Evolutionary conservation across 192 early-diverging fungal species (phyloP).

Genomic region (Diversispora epigaea): DNA sequence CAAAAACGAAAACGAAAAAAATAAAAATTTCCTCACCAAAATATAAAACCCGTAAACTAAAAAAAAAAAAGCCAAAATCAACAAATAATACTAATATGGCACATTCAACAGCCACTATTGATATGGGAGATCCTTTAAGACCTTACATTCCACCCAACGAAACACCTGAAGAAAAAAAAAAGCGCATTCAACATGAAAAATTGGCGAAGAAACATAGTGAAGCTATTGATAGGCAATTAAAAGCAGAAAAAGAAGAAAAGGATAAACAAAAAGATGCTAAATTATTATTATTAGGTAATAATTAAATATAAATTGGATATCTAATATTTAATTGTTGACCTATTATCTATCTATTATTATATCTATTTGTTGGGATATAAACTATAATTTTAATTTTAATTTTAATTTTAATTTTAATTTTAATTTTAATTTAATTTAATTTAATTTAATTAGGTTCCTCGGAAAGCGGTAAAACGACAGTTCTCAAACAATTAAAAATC

Average conservation of each 20-base stretch:
- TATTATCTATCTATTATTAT: too few relatives aligned
- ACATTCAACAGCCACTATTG: neutral
- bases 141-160: constrained; percentile 20
- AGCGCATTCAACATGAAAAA: constrained; percentile 31
- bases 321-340: too few relatives aligned
- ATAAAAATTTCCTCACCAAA: too few relatives aligned
- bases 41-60: too few relatives aligned
- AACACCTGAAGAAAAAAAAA: constrained; percentile 20
- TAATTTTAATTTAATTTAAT: neutral
- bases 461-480: constrained; percentile 66
- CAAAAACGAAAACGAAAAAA: too few relatives aligned
- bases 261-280: constrained; percentile 40
- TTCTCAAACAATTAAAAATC: constrained; percentile 44
- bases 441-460: constrained; percentile 48
- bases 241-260: constrained; percentile 44
- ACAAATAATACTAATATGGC: neutral
- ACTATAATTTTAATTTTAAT: neutral
- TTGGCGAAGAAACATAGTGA: constrained; percentile 49
- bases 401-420: neutral
- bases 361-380: neutral
- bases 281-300: constrained; percentile 43
- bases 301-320: too few relatives aligned
- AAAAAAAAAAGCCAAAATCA: too few relatives aligned
- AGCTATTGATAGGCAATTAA: constrained; percentile 51
- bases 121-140: constrained; percentile 22